Evolutionary conservation across 1,139 yeast species (phyloP), one percentile per base, ranked within the genome.

Genomic region (Torulaspora globosa): DNA sequence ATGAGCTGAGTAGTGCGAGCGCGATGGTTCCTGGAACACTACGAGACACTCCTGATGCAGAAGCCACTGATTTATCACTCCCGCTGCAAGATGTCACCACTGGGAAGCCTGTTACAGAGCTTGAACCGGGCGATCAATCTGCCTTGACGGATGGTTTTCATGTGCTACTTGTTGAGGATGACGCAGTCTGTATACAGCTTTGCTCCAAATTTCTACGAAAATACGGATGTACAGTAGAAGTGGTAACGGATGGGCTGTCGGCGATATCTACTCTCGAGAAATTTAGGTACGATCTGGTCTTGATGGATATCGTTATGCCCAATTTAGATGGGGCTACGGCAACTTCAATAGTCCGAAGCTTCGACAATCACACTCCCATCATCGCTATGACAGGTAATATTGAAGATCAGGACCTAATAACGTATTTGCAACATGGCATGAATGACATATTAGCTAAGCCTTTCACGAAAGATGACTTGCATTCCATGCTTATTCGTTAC

Each of bases 281-380:
- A 47, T 78, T 80, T 30, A 78, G 81, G 57, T 89, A 84, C 61
- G 96, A 89, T 64, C 70, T 89, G 49, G 95, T 90, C 1, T 70
- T 90, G 44, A 88, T 90, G 95, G 96, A 89, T 67, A 87, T 86
- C 44, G 95, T 90, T 19, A 85, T 90, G 92, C 97, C 97, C 2
- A 86, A 86, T 62, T 70, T 90, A 46, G 97, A 90, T 65, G 97
- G 97, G 39, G 95, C 96, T 6, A 83, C 95, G 1, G 96, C 96
- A 1, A 84, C 96, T 2, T 82, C 88, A 41, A 81, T 88, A 36
- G 88, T 90, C 48, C 74, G 97, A 54, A 80, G 84, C 15, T 86
- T 86, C 63, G 95, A 88, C 62, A 80, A 81, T 19, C 77, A 76
- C 48, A 87, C 96, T 0, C 97, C 97, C 5, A 86, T 90, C 52